Evolutionary conservation across 352 stramenopile species (phyloP).

Genomic region (Aphanomyces astaci): DNA sequence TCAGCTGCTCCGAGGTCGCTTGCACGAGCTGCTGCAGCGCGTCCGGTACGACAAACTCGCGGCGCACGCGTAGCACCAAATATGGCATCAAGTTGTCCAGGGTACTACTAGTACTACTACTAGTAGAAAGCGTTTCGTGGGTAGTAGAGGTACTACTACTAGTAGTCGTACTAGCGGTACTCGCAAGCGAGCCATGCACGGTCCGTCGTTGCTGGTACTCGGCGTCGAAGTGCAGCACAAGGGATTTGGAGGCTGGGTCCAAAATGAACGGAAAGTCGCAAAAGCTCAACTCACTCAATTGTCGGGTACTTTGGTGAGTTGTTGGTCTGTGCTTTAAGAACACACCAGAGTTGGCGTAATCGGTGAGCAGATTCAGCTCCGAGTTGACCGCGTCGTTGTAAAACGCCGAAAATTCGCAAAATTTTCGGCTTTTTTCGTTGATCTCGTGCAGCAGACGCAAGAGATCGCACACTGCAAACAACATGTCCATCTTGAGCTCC

Average conservation of each 20-base stretch:
- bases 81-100: constrained; percentile 38
- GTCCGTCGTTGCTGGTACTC: constrained; percentile 57
- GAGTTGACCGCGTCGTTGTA: constrained; percentile 80
- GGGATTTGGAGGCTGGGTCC: constrained; percentile 68
- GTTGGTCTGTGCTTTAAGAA: constrained; percentile 72
- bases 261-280: constrained; percentile 76
- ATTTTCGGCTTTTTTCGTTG: constrained; percentile 37
- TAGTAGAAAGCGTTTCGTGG: too few relatives aligned
- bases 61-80: constrained; percentile 53
- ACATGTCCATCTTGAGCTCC: constrained; percentile 57
- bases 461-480: constrained; percentile 61
- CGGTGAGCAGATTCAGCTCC: constrained; percentile 70
- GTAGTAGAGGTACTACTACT: too few relatives aligned
- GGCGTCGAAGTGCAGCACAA: constrained; percentile 67
- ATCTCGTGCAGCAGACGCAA: constrained; percentile 59
- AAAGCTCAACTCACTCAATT: constrained; percentile 72
- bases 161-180: constrained; percentile 32
- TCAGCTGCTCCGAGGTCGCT: constrained; percentile 45
- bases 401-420: constrained; percentile 62
- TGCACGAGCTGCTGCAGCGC: constrained; percentile 61
- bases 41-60: constrained; percentile 71
- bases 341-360: constrained; percentile 55
- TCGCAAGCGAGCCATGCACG: constrained; percentile 46
- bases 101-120: too few relatives aligned
- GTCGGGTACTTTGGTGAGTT: constrained; percentile 33